Base-by-base conservation (phyloP, 106 monocot genomes). In the Dendrobium officinale region DNA sequence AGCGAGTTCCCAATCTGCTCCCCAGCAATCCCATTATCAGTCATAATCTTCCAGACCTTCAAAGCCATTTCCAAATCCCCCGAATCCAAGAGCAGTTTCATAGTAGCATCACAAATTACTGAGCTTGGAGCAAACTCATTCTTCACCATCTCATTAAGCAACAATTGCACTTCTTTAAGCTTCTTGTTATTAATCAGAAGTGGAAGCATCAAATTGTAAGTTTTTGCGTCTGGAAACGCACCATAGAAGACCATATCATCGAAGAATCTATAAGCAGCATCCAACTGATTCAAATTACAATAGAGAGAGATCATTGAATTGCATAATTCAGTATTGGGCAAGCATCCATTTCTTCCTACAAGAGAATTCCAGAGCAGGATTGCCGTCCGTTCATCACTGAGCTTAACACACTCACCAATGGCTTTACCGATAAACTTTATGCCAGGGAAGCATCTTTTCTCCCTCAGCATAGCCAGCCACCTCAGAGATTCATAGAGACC, bases 71-170 rank as follows among this genome's bases (percentile, higher is more conserved):
- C 75, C 20, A 58, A 80, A 22, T 92, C 79, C 8, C 54, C 81
- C 6, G 29, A 24, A 84, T 90, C 87, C 82, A 86, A 17, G 41
- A 88, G 89, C 11, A 84, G n/a, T 44, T 61, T 83, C 45, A 93
- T 48, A 5, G 83, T 85, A 7, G 42, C 54, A 8, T 9, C 37
- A 61, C 92, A 90, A 15, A 77, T 90, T 40, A 64, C 75, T 6
- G 73, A 48, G 2, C 67, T 79, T 10, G 90, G 96, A 11, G 33
- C 18, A 37, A 44, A 86, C 76, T 92, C 93, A 42, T 93, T 96
- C 87, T 85, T 89, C 56, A 91, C 78, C 96, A 93, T 93, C 88
- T 96, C 96, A 1, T 24, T 89, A 48, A 96, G 88, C 18, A 92
- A 47, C 3, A 79, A 73, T 0, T 40, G 54, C 0, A 87, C 86